A percentile compares a stretch with the other conserved stretches of the same genome.
phyloP scores from a whole-genome alignment of 2,329 filamentous ascomycete species.

The Penicillium sp. region DNA sequence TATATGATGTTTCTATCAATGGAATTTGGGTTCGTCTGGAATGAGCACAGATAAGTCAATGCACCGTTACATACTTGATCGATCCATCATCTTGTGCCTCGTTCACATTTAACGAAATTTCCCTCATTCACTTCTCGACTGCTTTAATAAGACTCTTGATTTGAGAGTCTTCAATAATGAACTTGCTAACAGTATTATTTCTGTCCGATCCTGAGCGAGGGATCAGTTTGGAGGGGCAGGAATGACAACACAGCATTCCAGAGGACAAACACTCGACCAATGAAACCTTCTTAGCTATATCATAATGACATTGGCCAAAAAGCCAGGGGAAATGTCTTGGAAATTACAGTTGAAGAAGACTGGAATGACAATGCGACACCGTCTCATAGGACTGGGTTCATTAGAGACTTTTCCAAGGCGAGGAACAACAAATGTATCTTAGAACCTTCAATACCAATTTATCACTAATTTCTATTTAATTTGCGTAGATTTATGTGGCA shows the following conservation, averaged over 20 bases:
- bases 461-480: too few species aligned
- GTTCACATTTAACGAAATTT: too few species aligned
- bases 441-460: too few species aligned
- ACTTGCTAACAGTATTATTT: too few species aligned
- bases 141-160: too few species aligned
- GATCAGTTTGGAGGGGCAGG: slow-evolving; percentile 7
- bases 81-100: too few species aligned
- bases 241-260: slow-evolving; percentile 17
- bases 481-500: too few species aligned
- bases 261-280: background rate
- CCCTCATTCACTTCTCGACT: too few species aligned
- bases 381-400: background rate
- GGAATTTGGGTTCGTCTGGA: slow-evolving; percentile 10
- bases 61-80: slow-evolving; percentile 4
- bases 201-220: slow-evolving; percentile 16
- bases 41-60: slow-evolving; percentile 11
- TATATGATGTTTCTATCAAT: slow-evolving; percentile 7
- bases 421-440: background rate
- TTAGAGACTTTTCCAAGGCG: background rate
- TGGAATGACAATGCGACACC: slow-evolving; percentile 12
- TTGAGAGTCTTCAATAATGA: too few species aligned
- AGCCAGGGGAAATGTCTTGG: too few species aligned
- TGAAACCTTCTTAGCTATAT: slow-evolving; percentile 1
- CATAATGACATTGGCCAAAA: slow-evolving; percentile 12
- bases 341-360: too few species aligned